These are phyloP conservation scores for Whalleya microplaca DNA, from an alignment of 2,329 filamentous ascomycete species.

Conservation along the genomic window DNA sequence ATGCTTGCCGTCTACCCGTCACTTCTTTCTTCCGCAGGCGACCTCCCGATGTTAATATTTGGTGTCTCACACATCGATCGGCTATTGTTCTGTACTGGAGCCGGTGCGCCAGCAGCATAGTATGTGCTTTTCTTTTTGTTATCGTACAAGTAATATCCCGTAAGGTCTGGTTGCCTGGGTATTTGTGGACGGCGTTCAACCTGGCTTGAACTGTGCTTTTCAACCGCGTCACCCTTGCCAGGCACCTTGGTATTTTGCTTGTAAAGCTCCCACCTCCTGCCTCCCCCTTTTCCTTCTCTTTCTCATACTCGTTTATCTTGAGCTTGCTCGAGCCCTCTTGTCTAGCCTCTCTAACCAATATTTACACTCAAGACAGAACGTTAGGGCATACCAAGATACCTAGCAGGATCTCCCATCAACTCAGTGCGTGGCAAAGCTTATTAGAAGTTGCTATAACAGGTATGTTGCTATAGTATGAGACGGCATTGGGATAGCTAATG, in stretches of 20 bases:
- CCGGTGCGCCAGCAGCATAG: too few relatives aligned
- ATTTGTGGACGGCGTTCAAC: not conserved
- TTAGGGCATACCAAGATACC: not conserved
- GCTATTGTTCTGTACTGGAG: too few relatives aligned
- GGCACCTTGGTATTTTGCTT: too few relatives aligned
- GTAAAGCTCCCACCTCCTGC: too few relatives aligned
- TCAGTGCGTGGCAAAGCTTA: not conserved
- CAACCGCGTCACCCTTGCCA: not conserved
- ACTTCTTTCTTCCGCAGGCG: too few relatives aligned
- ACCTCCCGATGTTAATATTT: not conserved
- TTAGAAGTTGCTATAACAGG: slow-evolving; percentile 12
- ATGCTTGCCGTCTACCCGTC: not conserved
- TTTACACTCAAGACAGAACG: not conserved
- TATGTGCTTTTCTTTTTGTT: too few relatives aligned
- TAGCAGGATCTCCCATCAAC: not conserved
- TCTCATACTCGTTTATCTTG: not conserved
- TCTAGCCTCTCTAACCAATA: not conserved
- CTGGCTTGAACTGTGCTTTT: too few relatives aligned
- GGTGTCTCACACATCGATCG: not conserved
- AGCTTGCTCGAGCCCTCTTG: not conserved
- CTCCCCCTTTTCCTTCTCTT: not conserved
- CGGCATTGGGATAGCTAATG: slow-evolving; percentile 14
- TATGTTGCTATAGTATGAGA: slow-evolving; percentile 10
- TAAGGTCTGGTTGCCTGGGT: not conserved
- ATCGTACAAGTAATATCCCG: too few relatives aligned